phyloP scores from a whole-genome alignment of 495 filamentous ascomycete genomes.

The Daldinia caldariorum region DNA sequence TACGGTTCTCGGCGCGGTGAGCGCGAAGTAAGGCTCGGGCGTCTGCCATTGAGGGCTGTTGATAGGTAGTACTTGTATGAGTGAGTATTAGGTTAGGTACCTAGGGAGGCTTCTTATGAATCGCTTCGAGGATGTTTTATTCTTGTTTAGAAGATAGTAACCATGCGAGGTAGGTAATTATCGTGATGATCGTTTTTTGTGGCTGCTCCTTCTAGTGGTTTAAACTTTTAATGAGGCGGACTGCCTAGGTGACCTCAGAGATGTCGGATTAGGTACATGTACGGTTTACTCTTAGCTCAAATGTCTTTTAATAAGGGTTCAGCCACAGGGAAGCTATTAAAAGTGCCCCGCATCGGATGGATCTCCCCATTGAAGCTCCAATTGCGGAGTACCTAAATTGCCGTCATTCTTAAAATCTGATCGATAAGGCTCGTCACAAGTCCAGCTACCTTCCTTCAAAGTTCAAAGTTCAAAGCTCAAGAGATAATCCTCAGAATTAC shows the following conservation, averaged over 20 bases:
- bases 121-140: neutral
- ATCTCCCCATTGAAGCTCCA: conserved; percentile 21
- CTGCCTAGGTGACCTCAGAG: conserved; percentile 25
- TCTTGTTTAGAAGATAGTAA: conserved; percentile 14
- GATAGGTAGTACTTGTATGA: too few species aligned
- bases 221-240: conserved; percentile 11
- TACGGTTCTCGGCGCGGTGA: conserved; percentile 79
- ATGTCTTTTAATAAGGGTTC: conserved; percentile 12
- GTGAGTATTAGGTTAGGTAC: too few species aligned
- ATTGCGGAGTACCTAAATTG: conserved; percentile 21
- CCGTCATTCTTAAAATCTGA: conserved; percentile 4
- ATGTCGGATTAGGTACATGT: conserved; percentile 8
- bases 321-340: conserved; percentile 23
- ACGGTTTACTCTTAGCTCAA: conserved; percentile 15
- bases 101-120: too few species aligned
- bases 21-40: conserved; percentile 82
- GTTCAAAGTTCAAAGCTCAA: conserved; percentile 13
- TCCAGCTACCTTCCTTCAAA: conserved; percentile 5
- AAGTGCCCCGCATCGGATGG: conserved; percentile 22
- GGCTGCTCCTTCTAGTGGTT: conserved; percentile 21
- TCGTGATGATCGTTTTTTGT: conserved; percentile 29
- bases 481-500: neutral
- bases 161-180: neutral
- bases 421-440: conserved; percentile 23
- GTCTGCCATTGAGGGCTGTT: conserved; percentile 72